Evolutionary conservation across 768 basidiomycete species (phyloP).

Genomic region (Suillus tomentosus): DNA sequence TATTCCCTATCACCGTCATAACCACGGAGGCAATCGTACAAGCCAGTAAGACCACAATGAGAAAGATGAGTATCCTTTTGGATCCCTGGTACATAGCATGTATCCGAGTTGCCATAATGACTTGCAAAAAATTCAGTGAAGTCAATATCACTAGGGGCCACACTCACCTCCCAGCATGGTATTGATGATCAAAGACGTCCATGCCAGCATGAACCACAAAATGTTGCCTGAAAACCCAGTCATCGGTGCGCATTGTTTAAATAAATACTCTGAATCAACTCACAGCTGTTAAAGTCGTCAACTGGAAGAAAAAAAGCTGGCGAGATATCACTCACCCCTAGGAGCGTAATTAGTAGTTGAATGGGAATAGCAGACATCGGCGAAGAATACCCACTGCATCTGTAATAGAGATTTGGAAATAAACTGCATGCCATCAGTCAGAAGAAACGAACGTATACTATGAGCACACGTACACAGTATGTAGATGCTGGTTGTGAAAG

Average conservation of each 20-base stretch:
- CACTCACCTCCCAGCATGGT: not conserved
- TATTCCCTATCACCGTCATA: not conserved
- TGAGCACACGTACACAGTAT: not conserved
- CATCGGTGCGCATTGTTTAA: not conserved
- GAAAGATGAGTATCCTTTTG: not conserved
- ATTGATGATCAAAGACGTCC: not conserved
- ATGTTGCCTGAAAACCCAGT: not conserved
- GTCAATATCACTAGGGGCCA: not conserved
- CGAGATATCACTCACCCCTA: not conserved
- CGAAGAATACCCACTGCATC: not conserved
- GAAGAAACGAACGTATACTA: not conserved
- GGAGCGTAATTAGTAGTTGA: not conserved
- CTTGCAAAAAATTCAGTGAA: not conserved
- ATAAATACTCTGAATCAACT: not conserved
- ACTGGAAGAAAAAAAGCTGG: not conserved
- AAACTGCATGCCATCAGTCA: not conserved
- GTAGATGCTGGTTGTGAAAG: not conserved
- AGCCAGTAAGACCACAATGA: not conserved
- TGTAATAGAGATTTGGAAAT: not conserved
- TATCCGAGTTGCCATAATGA: slow-evolving; percentile 1
- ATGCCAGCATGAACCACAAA: not conserved
- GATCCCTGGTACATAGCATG: not conserved
- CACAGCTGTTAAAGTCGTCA: not conserved
- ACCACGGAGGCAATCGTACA: not conserved
- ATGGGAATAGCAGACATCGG: not conserved